Percentiles rank a stretch among this genome's conserved stretches.
Conservation (phyloP, 192 early-diverging fungal species). For the Entomortierella beljakovae region DNA sequence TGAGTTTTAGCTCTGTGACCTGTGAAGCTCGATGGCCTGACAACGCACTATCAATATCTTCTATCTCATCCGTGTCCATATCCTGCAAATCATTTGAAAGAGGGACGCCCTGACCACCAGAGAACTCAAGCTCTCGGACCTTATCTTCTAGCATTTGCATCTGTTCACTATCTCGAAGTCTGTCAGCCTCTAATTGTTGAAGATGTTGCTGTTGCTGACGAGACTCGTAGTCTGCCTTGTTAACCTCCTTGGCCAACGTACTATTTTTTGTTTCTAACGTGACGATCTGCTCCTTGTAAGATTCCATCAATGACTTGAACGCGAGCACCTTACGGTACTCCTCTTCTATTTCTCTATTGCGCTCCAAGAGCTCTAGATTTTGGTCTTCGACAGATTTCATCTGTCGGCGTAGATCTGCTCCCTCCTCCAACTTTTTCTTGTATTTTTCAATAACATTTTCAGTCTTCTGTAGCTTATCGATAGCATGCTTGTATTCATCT, state of each 20-base stretch:
- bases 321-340: slow-evolving; percentile 85
- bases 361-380: slow-evolving; percentile 75
- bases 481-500: slow-evolving; percentile 90
- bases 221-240: slow-evolving; percentile 78
- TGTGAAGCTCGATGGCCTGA: slow-evolving; percentile 43
- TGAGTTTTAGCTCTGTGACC: slow-evolving; percentile 33
- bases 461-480: slow-evolving; percentile 92
- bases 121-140: slow-evolving; percentile 85
- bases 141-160: slow-evolving; percentile 84
- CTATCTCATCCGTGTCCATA: slow-evolving; percentile 41
- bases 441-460: slow-evolving; percentile 97
- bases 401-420: slow-evolving; percentile 80
- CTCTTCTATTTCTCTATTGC: slow-evolving; percentile 84
- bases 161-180: slow-evolving; percentile 76
- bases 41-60: slow-evolving; percentile 44
- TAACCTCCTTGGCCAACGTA: slow-evolving; percentile 74
- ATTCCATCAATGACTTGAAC: slow-evolving; percentile 87
- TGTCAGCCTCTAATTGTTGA: slow-evolving; percentile 72
- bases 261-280: slow-evolving; percentile 80
- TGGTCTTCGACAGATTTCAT: slow-evolving; percentile 85
- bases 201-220: slow-evolving; percentile 68
- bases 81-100: slow-evolving; percentile 31
- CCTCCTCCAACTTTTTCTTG: slow-evolving; percentile 95
- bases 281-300: slow-evolving; percentile 85
- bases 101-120: slow-evolving; percentile 49